Conservation (phyloP, 108 stramenopile genomes). For the Craspedostauros australis region DNA sequence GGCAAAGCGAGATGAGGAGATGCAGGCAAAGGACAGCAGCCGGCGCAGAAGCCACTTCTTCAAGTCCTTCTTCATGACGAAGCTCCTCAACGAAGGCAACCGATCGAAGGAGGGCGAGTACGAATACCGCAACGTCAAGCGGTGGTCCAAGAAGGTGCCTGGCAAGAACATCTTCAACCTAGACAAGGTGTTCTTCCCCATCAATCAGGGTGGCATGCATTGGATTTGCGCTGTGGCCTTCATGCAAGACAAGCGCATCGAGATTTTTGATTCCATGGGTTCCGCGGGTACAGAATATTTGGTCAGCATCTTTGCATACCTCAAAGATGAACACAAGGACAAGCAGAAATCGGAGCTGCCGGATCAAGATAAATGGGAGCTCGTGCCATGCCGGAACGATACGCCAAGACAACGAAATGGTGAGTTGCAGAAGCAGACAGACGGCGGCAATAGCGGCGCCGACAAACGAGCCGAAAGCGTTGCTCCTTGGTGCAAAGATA, state of each 20-base stretch:
- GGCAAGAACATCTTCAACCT: constrained; percentile 87
- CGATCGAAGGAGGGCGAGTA: constrained; percentile 52
- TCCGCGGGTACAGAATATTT: constrained; percentile 46
- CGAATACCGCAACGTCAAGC: constrained; percentile 86
- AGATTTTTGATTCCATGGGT: constrained; percentile 77
- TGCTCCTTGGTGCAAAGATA: too few species aligned
- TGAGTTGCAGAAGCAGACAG: too few species aligned
- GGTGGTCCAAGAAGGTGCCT: constrained; percentile 89
- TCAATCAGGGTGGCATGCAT: constrained; percentile 84
- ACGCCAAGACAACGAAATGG: constrained; percentile 83
- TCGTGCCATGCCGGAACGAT: constrained; percentile 45
- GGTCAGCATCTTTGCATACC: constrained; percentile 58
- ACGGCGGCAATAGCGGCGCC: background rate
- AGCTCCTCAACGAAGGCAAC: constrained; percentile 77
- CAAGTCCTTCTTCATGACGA: constrained; percentile 94
- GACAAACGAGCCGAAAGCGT: background rate
- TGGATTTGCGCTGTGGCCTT: constrained; percentile 91
- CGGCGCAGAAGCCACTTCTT: constrained; percentile 84
- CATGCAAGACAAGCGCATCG: constrained; percentile 80
- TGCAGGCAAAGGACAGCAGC: constrained; percentile 48
- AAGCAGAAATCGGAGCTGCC: constrained; percentile 63
- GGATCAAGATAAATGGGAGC: constrained; percentile 61
- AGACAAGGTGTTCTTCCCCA: constrained; percentile 89
- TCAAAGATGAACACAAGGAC: constrained; percentile 81
- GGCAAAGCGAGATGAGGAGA: constrained; percentile 67